Percentiles rank a stretch among this genome's conserved stretches.
These are phyloP conservation scores for Starmerella scarabaei DNA, from an alignment of 805 yeast species.

Conservation along the genomic window DNA sequence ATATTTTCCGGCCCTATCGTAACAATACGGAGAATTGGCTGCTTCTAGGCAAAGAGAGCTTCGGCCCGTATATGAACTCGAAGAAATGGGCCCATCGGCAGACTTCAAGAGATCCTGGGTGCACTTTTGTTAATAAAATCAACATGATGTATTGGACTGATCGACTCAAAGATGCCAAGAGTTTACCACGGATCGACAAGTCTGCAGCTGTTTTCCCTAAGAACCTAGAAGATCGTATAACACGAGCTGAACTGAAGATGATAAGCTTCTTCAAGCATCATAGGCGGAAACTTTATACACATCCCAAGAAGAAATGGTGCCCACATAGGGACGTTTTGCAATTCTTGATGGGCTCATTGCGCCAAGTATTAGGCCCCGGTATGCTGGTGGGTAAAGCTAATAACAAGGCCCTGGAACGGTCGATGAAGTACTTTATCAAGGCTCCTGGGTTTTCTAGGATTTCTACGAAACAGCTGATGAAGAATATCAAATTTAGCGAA, in stretches of 20 bases:
- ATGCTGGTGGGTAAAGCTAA: conserved; percentile 5
- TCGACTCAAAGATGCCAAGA: too few relatives aligned
- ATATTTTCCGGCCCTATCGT: conserved; percentile 2
- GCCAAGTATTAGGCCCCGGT: conserved; percentile 1
- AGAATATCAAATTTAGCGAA: conserved; percentile 32
- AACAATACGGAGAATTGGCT: background rate
- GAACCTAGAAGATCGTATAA: background rate
- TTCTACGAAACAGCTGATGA: conserved; percentile 20
- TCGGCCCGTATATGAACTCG: background rate
- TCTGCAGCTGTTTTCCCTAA: background rate
- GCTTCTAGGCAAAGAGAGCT: background rate
- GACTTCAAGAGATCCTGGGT: too few relatives aligned
- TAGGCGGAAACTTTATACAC: background rate
- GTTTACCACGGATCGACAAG: background rate
- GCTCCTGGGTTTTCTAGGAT: conserved; percentile 1
- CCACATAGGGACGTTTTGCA: too few relatives aligned
- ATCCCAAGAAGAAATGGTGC: too few relatives aligned
- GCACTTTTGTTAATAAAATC: background rate
- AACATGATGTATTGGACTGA: background rate
- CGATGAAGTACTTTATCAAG: conserved; percentile 3
- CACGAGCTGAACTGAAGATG: background rate
- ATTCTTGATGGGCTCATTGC: background rate
- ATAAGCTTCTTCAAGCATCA: background rate
- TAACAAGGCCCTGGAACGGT: background rate
- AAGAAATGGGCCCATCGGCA: background rate